Base-by-base conservation (phyloP, 139 green algal genomes). In the Marvania coccoides region DNA sequence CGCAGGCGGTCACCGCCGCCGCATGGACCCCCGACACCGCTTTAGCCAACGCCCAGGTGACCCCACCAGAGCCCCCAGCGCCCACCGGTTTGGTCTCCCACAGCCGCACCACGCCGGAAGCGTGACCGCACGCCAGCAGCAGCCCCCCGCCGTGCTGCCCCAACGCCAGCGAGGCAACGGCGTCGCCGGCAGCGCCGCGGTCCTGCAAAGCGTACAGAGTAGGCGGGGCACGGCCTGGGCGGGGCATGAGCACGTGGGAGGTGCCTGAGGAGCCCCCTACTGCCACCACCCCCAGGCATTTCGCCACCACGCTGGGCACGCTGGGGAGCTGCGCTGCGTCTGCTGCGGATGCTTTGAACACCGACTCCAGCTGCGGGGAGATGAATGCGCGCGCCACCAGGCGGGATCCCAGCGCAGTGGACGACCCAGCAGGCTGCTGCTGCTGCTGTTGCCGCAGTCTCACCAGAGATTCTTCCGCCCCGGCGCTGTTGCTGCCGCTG, bases 41-140 rank as follows among this genome's bases (percentile, higher is more conserved):
- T 40, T 58, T 63, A 33, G 58, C 33, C 6, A 74, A 59, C 2
- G 54, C 34, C 60, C 60, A 74, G 38, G 57, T 36, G 5, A 74
- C 26, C 30, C 67, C 67, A 40, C 4, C 5, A 40, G 5, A 45
- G 15, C 3, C 55, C 23, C 55, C 36, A 29, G 35, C 30, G 55
- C 28, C 28, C 40, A 14, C 10, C 36, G 29, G 15, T 38, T 76
- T 76, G 19, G 58, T 33, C 60, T 76, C 70, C 69, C 70, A 76
- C 5, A 76, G 1, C 2, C 37, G 30, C n/a, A 73, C 34, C 6
- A 40, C 39, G 2, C 71, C 71, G 35, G 36, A 67, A 26, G 55
- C 63, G 40, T 77, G 65, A 3, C 71, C 71, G 28, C 34, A 31
- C 46, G 67, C n/a, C 39, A 77, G 56, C 53, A 77, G 34, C 24